These are phyloP conservation scores for Grosmannia huntii DNA, from an alignment of 2,329 filamentous ascomycete species.

Conservation along the genomic window DNA sequence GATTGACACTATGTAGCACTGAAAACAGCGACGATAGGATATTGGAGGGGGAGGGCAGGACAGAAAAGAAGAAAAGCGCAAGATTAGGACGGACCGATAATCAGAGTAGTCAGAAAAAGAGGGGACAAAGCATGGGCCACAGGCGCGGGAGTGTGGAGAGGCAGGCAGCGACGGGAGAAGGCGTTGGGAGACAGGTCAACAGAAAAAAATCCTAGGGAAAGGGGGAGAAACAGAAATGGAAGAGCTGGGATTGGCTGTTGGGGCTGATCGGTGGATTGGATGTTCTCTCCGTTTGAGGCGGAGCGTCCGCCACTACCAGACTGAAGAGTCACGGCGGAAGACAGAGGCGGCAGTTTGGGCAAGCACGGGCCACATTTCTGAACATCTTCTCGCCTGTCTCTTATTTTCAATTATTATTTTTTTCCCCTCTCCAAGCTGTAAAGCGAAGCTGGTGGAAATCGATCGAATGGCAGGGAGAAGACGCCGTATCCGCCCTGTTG, in stretches of 20 bases:
- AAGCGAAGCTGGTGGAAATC: no score
- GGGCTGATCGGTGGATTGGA: neutral
- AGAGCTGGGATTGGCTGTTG: conserved; percentile 9
- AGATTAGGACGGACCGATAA: neutral
- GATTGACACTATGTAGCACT: neutral
- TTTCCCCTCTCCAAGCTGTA: no score
- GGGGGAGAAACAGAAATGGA: conserved; percentile 4
- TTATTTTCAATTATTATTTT: no score
- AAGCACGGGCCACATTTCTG: neutral
- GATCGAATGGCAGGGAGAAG: no score
- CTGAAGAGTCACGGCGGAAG: neutral
- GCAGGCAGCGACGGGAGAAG: neutral
- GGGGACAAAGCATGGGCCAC: neutral
- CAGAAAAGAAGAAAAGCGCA: neutral
- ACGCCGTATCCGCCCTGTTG: no score
- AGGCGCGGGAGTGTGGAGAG: neutral
- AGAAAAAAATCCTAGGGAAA: neutral
- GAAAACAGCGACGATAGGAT: neutral
- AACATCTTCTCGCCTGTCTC: no score
- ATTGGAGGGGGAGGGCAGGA: neutral
- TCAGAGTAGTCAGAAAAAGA: neutral
- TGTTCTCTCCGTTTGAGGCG: neutral
- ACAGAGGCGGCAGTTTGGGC: neutral
- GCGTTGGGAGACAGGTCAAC: neutral
- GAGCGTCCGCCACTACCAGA: neutral